Evolutionary conservation across 2,329 filamentous ascomycete genomes (phyloP), one percentile per base, ranked within the genome.

Genomic region (Penicillium sp.): DNA sequence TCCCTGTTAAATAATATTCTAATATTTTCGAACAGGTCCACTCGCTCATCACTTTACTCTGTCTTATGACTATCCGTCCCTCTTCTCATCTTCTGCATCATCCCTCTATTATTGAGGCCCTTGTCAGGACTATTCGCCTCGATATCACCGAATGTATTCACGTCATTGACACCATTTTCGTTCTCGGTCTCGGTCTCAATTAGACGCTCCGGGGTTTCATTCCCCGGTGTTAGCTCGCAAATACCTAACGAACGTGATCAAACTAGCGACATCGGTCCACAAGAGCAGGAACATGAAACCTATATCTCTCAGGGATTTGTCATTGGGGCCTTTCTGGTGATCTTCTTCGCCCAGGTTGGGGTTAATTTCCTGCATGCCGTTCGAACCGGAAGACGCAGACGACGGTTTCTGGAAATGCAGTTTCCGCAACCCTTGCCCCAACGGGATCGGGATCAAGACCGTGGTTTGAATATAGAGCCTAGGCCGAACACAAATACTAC

Each of bases 21-120:
- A 61, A 65, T n/a, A 33, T 37, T 37, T 37, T 35, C 9, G 19
- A 33, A 37, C 57, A 73, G 71, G 69, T 67, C 71, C 54, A 67
- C 69, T 50, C 67, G 70, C 47, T 69, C 70, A 50, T 70, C 72
- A 9, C 64, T 75, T 40, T 67, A 67, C 53, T 73, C 74, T 68
- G 68, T 76, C 65, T 76, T 78, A 73, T 78, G 75, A 76, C 76
- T 78, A 72, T 71, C 72, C 69, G 69, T 72, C 63, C 73, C 74
- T 66, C 67, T 77, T 56, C 63, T 76, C 52, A 49, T 75, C 48
- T 66, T 74, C 47, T 67, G 66, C 53, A 48, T 73, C 21, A 62
- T 75, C 37, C 65, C 71, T 23, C 59, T 71, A 31, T 43, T 69
- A 29, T 51, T 73, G 41, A 67, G 63, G 3, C 67, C 67, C 7